These are phyloP conservation scores for Termitomyces sp. DNA, from an alignment of 768 basidiomycete genomes.

Conservation along the genomic window DNA sequence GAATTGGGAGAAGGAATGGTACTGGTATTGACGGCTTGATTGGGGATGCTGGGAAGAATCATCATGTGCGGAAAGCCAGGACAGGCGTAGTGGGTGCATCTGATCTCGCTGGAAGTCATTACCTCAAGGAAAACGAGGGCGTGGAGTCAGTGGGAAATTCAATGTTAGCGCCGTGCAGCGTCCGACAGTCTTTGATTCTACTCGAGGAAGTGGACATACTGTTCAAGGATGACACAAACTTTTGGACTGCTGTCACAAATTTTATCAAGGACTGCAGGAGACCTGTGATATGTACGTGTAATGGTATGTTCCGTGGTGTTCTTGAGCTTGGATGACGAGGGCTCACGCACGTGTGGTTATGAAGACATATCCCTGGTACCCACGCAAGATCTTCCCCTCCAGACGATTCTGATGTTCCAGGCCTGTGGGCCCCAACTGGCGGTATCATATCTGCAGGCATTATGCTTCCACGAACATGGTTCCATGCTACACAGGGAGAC, in stretches of 20 bases:
- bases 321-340: background rate
- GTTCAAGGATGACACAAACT: constrained; percentile 81
- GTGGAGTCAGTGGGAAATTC: constrained; percentile 10
- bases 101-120: constrained; percentile 1
- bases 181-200: constrained; percentile 85
- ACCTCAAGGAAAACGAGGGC: constrained; percentile 5
- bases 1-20: constrained; percentile 86
- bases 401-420: constrained; percentile 63
- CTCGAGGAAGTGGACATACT: constrained; percentile 95
- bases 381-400: constrained; percentile 68
- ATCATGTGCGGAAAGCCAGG: constrained; percentile 55
- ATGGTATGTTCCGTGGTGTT: constrained; percentile 49
- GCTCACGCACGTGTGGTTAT: constrained; percentile 13
- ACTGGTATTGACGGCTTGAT: constrained; percentile 74
- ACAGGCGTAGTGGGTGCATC: constrained; percentile 1
- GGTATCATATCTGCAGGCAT: constrained; percentile 62
- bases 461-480: constrained; percentile 55
- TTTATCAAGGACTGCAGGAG: constrained; percentile 82
- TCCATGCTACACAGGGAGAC: constrained; percentile 37
- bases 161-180: constrained; percentile 22
- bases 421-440: constrained; percentile 54
- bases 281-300: constrained; percentile 94
- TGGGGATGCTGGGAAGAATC: constrained; percentile 93
- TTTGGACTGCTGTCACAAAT: constrained; percentile 79
- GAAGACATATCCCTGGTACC: constrained; percentile 76